These are phyloP conservation scores for Lumnitzera littorea DNA, from an alignment of 345 rosid species.

Conservation along the genomic window DNA sequence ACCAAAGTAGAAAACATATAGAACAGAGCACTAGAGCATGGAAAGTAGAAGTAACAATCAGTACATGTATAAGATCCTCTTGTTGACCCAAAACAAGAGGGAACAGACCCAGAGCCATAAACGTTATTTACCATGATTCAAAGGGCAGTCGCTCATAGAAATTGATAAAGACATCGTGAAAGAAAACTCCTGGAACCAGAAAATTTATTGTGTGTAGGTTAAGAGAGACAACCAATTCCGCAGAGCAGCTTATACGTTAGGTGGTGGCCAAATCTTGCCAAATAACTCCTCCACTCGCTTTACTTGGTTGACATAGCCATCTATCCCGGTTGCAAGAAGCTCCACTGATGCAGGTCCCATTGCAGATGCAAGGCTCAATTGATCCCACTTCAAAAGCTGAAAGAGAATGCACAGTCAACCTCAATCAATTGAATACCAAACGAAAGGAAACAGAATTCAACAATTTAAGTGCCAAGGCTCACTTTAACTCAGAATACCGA, in stretches of 20 bases:
- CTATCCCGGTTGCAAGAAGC: conserved; percentile 72
- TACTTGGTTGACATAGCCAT: conserved; percentile 64
- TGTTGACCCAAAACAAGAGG: no score
- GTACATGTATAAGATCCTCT: no score
- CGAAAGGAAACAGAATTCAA: not conserved
- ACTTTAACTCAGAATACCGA: not conserved
- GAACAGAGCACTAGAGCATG: no score
- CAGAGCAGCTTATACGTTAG: conserved; percentile 45
- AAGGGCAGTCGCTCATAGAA: no score
- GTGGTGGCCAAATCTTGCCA: conserved; percentile 97
- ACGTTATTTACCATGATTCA: no score
- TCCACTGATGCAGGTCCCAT: conserved; percentile 94
- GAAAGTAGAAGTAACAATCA: no score
- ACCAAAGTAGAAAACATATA: no score
- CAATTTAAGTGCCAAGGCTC: not conserved
- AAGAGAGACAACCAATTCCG: not conserved
- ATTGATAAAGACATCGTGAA: not conserved
- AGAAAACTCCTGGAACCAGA: conserved; percentile 1
- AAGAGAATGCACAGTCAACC: conserved; percentile 5
- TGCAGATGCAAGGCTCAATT: conserved; percentile 62
- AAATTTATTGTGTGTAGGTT: not conserved
- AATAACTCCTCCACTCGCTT: conserved; percentile 73
- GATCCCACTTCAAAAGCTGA: conserved; percentile 84
- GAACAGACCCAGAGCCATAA: no score
- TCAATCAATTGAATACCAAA: not conserved